Evolutionary conservation across 345 rosid species (phyloP), one percentile per base, ranked within the genome.

Genomic region (Alliaria petiolata): DNA sequence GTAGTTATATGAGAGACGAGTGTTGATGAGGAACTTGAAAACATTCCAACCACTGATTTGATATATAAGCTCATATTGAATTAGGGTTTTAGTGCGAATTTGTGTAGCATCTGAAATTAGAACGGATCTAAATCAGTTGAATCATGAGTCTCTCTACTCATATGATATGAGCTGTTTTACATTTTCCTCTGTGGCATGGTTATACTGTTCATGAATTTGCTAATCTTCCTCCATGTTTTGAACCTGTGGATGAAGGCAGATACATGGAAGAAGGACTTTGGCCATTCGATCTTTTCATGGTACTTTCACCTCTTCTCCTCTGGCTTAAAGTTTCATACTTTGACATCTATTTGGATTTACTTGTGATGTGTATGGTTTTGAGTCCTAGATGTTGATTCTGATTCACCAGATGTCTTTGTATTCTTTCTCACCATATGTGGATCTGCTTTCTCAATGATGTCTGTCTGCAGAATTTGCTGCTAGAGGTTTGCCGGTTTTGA

Each of bases 241-340:
- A n/a, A n/a, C n/a, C n/a, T n/a, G n/a, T n/a, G n/a, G 89, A 68
- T 84, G 86, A 90, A 90, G 96, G 90, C 92, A 90, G 93, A 86
- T 84, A 82, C 79, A 71, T 79, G 83, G 58, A 81, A n/a, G 58
- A 81, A 80, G 71, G 80, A 70, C 78, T 62, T 50, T 75, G 78
- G 68, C 70, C 39, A 72, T 51, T 50, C 82, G 65, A 74, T 73
- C 47, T 75, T 43, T 62, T 34, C 81, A 83, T 76, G 81, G 93
- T 90, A 87, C 69, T 63, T 44, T 76, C 31, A 36, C 57, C 25
- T 57, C 36, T 66, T 55, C 50, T 7, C 58, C 64, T 39, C 61
- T 5, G 12, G 36, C 57, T 68, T 58, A 6, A 22, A 67, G 12
- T 69, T 66, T 49, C 54, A 5, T 5, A 28, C 31, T 28, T 5